Evolutionary conservation across 495 filamentous ascomycete genomes (phyloP).

Genomic region (Neurospora sp.): DNA sequence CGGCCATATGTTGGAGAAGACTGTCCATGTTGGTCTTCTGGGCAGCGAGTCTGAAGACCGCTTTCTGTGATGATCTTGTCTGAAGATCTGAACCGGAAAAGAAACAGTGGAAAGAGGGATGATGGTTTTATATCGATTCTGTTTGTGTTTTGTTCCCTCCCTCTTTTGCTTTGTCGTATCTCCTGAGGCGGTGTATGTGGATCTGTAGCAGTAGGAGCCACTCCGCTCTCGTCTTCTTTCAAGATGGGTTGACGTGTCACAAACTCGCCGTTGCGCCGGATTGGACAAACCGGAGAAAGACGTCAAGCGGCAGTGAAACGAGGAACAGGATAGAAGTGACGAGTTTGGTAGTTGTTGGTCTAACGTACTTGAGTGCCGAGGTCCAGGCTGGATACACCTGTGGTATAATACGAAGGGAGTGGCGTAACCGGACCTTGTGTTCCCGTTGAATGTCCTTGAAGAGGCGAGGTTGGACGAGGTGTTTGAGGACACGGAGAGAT

Average conservation of each 20-base stretch:
- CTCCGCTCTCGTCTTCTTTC: not conserved
- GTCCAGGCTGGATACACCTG: not conserved
- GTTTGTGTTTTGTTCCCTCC: not conserved
- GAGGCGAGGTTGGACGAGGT: not conserved
- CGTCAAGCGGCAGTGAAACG: not conserved
- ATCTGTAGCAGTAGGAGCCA: not conserved
- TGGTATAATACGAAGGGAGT: not conserved
- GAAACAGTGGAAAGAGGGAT: not conserved
- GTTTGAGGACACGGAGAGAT: not conserved
- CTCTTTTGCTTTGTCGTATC: not conserved
- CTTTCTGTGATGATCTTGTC: not conserved
- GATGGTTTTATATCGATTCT: not conserved
- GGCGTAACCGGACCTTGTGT: not conserved
- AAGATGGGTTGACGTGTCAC: not conserved
- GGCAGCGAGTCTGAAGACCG: not conserved
- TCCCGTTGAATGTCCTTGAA: not conserved
- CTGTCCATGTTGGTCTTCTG: not conserved
- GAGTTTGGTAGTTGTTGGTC: not conserved
- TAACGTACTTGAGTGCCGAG: not conserved
- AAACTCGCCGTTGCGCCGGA: not conserved
- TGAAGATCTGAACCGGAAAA: not conserved
- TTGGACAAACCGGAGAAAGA: not conserved
- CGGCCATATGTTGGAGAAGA: not conserved
- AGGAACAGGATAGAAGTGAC: not conserved
- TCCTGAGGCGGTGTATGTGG: not conserved